Percentiles rank a stretch among this genome's conserved stretches.
phyloP scores from a whole-genome alignment of 108 stramenopile species.

The Skeletonema grethae region DNA sequence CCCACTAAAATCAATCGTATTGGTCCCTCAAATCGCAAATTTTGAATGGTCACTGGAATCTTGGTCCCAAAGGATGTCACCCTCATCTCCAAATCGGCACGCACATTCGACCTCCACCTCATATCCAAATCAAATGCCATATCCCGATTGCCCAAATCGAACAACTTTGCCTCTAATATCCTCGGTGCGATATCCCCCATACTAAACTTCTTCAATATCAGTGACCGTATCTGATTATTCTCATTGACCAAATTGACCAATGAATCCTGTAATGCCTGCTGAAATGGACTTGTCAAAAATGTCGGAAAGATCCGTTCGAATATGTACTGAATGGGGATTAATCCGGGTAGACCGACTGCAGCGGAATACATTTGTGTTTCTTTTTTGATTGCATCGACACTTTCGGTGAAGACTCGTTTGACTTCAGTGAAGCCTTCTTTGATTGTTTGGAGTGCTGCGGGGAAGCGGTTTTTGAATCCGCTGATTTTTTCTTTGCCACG shows the following conservation, averaged over 20 bases:
- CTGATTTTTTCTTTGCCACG: constrained; percentile 40
- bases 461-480: constrained; percentile 47
- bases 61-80: constrained; percentile 24
- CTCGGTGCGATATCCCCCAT: constrained; percentile 45
- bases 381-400: constrained; percentile 59
- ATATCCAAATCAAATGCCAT: constrained; percentile 52
- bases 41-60: constrained; percentile 57
- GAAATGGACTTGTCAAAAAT: constrained; percentile 43
- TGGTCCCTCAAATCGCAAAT: constrained; percentile 53
- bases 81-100: constrained; percentile 42
- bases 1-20: constrained; percentile 53
- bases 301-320: constrained; percentile 56
- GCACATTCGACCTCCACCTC: constrained; percentile 39
- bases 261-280: constrained; percentile 40
- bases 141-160: constrained; percentile 49
- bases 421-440: constrained; percentile 49
- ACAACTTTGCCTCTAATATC: constrained; percentile 50
- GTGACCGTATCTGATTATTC: constrained; percentile 41
- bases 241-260: constrained; percentile 36
- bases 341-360: constrained; percentile 39
- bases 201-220: constrained; percentile 39
- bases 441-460: constrained; percentile 49
- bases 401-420: constrained; percentile 47
- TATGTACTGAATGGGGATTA: constrained; percentile 62
- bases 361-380: constrained; percentile 53